Evolutionary conservation across 2,329 filamentous ascomycete species (phyloP).

Genomic region (Fusarium odoratissimum): DNA sequence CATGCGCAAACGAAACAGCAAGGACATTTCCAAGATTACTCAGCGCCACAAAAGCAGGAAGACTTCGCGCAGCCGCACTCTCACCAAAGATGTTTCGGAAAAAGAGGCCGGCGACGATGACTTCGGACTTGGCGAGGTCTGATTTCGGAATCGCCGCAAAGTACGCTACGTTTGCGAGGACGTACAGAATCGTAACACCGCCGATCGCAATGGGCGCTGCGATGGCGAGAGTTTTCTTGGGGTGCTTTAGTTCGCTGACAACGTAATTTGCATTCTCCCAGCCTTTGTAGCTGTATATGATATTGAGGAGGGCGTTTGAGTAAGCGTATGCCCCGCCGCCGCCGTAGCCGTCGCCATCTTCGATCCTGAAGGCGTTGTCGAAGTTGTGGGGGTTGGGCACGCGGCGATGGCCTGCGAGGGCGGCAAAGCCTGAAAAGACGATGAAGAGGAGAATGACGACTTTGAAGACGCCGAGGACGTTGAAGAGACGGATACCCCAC

Average conservation of each 20-base stretch:
- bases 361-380: constrained; percentile 63
- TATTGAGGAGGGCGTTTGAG: constrained; percentile 67
- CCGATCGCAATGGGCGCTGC: constrained; percentile 69
- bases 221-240: constrained; percentile 63
- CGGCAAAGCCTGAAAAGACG: constrained; percentile 69
- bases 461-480: constrained; percentile 70
- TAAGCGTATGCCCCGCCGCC: constrained; percentile 64
- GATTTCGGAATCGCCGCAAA: constrained; percentile 71
- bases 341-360: constrained; percentile 57
- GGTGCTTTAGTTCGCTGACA: constrained; percentile 66
- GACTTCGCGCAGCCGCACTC: constrained; percentile 59
- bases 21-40: constrained; percentile 72
- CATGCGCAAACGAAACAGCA: constrained; percentile 69
- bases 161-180: constrained; percentile 74
- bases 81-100: constrained; percentile 71
- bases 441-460: constrained; percentile 70
- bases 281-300: constrained; percentile 71
- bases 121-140: constrained; percentile 67
- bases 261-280: constrained; percentile 75
- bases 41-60: constrained; percentile 69
- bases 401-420: constrained; percentile 61
- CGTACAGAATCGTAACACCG: constrained; percentile 69
- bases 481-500: constrained; percentile 69
- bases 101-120: constrained; percentile 70
- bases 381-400: constrained; percentile 67